These are phyloP conservation scores for Lasiosphaeria hispida DNA, from an alignment of 495 filamentous ascomycete genomes.

Conservation along the genomic window DNA sequence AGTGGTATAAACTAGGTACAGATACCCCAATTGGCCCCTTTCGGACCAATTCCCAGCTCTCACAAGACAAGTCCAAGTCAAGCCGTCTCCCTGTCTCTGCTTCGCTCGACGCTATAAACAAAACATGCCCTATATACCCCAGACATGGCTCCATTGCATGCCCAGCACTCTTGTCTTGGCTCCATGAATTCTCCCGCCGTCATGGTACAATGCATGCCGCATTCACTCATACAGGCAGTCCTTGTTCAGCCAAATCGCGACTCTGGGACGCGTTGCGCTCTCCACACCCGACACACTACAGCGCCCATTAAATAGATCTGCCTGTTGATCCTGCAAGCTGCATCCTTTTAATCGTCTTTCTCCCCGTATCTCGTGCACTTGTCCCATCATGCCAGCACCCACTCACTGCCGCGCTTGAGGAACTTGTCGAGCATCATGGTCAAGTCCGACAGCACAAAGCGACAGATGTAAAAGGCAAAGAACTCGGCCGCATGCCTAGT, in stretches of 20 bases:
- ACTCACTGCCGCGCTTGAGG: constrained; percentile 92
- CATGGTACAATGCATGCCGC: background rate
- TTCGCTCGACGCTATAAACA: constrained; percentile 6
- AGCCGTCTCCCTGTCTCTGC: background rate
- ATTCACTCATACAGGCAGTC: background rate
- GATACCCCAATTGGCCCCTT: constrained; percentile 1
- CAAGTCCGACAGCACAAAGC: constrained; percentile 85
- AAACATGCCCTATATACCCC: background rate
- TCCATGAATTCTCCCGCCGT: background rate
- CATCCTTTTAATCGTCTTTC: too few relatives aligned
- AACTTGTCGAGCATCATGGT: constrained; percentile 91
- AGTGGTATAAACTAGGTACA: constrained; percentile 11
- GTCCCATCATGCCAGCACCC: constrained; percentile 63
- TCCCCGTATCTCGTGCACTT: too few relatives aligned
- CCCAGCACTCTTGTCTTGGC: background rate
- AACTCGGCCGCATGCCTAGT: constrained; percentile 94
- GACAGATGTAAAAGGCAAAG: constrained; percentile 94
- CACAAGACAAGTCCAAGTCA: background rate
- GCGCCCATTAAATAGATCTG: too few relatives aligned
- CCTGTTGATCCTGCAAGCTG: too few relatives aligned
- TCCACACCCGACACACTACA: background rate
- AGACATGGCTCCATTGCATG: too few relatives aligned
- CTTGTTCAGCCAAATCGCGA: background rate
- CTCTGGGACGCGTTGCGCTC: too few relatives aligned
- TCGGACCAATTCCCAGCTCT: background rate